phyloP scores from a whole-genome alignment of 768 basidiomycete genomes.

The Antrodiella citrinella region DNA sequence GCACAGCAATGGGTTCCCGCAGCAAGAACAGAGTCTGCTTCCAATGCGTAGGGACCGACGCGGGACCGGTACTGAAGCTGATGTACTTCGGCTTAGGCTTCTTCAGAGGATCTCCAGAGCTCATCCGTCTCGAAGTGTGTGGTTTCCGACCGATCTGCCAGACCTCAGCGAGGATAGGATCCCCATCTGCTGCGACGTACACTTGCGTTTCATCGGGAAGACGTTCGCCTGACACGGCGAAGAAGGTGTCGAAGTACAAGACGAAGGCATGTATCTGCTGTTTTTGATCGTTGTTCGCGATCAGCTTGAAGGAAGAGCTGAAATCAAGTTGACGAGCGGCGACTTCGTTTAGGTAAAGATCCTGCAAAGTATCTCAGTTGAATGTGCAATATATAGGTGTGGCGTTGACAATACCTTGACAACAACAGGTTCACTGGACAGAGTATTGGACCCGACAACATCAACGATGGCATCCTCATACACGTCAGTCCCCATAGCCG shows the following conservation, averaged over 20 bases:
- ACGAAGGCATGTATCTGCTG: constrained; percentile 73
- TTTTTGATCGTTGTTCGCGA: constrained; percentile 49
- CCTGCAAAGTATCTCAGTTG: constrained; percentile 34
- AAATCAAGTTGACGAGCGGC: constrained; percentile 74
- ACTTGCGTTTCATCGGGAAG: constrained; percentile 41
- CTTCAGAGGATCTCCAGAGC: constrained; percentile 36
- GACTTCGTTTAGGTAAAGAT: constrained; percentile 62
- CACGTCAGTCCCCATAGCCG: constrained; percentile 66
- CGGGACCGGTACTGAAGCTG: constrained; percentile 89
- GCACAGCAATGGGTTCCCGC: constrained; percentile 65
- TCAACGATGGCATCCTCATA: constrained; percentile 84
- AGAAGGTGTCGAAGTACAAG: constrained; percentile 94
- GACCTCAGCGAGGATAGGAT: constrained; percentile 58
- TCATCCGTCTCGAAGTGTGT: constrained; percentile 51
- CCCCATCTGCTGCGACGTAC: constrained; percentile 50
- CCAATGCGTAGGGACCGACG: constrained; percentile 89
- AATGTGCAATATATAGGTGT: not conserved
- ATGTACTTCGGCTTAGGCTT: constrained; percentile 39
- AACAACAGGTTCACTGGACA: constrained; percentile 53
- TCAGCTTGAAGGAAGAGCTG: constrained; percentile 65
- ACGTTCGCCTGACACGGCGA: constrained; percentile 51
- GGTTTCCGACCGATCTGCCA: constrained; percentile 65
- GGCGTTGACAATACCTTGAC: constrained; percentile 49
- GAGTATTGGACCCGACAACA: constrained; percentile 54
- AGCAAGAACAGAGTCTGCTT: constrained; percentile 91